A percentile compares a stretch with the other conserved stretches of the same genome.
Evolutionary conservation across 768 basidiomycete genomes (phyloP).

Genomic region (Podaxis carcinomalis): DNA sequence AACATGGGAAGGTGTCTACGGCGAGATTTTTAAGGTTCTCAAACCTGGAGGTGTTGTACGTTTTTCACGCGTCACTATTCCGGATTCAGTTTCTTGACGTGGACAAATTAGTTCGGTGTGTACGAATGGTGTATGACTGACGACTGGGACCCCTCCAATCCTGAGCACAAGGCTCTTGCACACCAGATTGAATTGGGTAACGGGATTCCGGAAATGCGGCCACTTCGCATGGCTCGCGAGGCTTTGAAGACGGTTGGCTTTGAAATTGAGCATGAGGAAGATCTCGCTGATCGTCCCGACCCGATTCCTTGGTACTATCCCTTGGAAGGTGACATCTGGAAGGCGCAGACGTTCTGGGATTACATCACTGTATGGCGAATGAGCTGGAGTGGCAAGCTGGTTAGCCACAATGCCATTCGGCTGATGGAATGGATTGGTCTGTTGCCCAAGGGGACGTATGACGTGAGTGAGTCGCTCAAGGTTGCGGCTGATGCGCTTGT

Average conservation of each 20-base stretch:
- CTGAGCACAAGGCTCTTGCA: conserved; percentile 84
- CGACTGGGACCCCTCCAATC: conserved; percentile 79
- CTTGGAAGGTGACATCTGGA: conserved; percentile 86
- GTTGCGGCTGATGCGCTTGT: conserved; percentile 77
- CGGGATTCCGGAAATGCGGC: conserved; percentile 97
- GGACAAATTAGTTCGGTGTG: conserved; percentile 75
- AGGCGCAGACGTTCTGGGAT: conserved; percentile 94
- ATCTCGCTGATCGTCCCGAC: conserved; percentile 83
- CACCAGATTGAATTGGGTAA: conserved; percentile 93
- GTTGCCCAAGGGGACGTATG: conserved; percentile 88
- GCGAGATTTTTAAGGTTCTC: conserved; percentile 87
- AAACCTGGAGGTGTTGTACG: conserved; percentile 94
- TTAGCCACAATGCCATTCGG: conserved; percentile 79
- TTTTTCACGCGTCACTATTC: conserved; percentile 15
- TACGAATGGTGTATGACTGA: conserved; percentile 99
- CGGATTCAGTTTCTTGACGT: background rate
- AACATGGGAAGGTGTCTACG: conserved; percentile 92
- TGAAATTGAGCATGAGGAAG: conserved; percentile 86
- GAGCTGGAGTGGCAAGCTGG: conserved; percentile 79
- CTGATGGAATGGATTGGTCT: conserved; percentile 73
- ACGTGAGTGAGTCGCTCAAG: conserved; percentile 87
- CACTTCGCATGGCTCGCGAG: conserved; percentile 59
- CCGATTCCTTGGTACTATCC: conserved; percentile 93
- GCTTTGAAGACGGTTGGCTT: conserved; percentile 86
- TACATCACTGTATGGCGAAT: conserved; percentile 85